Conservation (phyloP, 1,284 basidiomycete species). For the Pseudozyma sp. region DNA sequence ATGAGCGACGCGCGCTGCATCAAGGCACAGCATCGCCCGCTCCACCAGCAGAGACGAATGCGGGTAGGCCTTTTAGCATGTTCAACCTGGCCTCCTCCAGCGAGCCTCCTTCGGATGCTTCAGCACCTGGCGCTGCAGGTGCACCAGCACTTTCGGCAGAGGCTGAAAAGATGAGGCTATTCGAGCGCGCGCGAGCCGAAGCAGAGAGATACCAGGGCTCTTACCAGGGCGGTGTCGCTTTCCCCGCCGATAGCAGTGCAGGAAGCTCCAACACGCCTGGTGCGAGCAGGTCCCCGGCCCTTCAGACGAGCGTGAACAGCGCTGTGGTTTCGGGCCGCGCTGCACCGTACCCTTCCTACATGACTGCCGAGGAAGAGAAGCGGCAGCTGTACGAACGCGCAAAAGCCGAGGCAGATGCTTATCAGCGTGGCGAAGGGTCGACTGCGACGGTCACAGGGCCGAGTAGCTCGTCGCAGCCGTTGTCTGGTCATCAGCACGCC, state of each 20-base stretch:
- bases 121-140: neutral
- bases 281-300: constrained; percentile 2
- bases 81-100: constrained; percentile 21
- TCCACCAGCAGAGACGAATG: constrained; percentile 15
- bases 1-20: constrained; percentile 41
- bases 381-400: constrained; percentile 54
- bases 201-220: constrained; percentile 56
- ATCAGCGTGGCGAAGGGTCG: constrained; percentile 33
- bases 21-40: constrained; percentile 11
- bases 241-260: constrained; percentile 21
- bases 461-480: neutral
- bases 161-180: constrained; percentile 58
- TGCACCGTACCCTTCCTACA: constrained; percentile 46
- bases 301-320: constrained; percentile 3
- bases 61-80: constrained; percentile 39
- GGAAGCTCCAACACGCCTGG: neutral
- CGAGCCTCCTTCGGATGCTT: constrained; percentile 2
- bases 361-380: constrained; percentile 61
- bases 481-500: constrained; percentile 13
- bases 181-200: constrained; percentile 56
- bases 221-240: constrained; percentile 37
- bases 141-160: constrained; percentile 33
- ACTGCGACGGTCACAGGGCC: constrained; percentile 1
- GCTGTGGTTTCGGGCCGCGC: constrained; percentile 34
- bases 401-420: constrained; percentile 51